Percentiles rank a stretch among this genome's conserved stretches.
Conservation (phyloP, 139 green algal species). For the Micromonas pusilla region DNA sequence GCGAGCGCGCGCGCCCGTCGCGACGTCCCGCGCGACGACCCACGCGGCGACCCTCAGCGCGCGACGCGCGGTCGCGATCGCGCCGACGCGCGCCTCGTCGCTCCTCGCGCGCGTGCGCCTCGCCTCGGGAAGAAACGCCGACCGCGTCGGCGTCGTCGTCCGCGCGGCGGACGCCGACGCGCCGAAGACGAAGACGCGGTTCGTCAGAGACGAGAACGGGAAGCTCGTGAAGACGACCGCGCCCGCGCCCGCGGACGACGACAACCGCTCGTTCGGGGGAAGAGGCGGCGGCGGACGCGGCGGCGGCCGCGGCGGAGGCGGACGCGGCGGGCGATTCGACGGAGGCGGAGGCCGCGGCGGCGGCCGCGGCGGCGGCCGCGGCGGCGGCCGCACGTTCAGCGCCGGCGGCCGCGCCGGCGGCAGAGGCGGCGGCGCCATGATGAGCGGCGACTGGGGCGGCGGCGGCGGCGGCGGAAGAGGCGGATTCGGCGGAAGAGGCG, state of each 20-base stretch:
- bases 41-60: neutral
- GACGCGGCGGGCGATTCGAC: neutral
- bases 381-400: neutral
- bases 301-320: neutral
- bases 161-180: neutral
- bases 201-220: neutral
- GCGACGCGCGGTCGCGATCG: neutral
- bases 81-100: neutral
- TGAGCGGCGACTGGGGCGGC: neutral
- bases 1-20: too few species aligned
- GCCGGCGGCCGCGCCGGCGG: neutral
- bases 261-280: neutral
- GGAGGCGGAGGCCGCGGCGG: neutral
- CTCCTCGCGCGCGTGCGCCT: constrained; percentile 64
- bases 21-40: neutral
- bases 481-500: neutral
- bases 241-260: neutral
- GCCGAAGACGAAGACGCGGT: neutral
- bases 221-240: neutral
- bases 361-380: neutral
- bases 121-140: neutral
- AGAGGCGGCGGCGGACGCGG: constrained; percentile 7
- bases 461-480: neutral
- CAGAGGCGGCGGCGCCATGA: neutral
- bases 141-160: neutral